phyloP scores from a whole-genome alignment of 805 yeast species.

The Lachancea meyersii region DNA sequence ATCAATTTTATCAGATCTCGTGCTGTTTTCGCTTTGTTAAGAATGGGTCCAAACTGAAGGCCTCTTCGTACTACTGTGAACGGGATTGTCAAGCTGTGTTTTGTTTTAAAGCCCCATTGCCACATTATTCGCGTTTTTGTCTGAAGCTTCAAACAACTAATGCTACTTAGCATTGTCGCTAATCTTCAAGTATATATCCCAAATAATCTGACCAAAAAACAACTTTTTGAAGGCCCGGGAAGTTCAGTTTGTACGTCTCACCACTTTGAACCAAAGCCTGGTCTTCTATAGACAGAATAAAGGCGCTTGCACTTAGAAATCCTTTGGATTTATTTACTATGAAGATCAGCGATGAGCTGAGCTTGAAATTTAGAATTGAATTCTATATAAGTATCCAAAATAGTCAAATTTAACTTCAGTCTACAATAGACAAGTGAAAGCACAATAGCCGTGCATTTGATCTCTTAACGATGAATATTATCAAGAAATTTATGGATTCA shows the following conservation, averaged over 20 bases:
- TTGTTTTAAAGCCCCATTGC: background rate
- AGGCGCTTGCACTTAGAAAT: no score
- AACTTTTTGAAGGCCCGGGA: no score
- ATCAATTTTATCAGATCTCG: constrained; percentile 16
- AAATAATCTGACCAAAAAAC: background rate
- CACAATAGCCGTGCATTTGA: no score
- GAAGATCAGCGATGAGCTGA: no score
- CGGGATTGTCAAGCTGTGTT: background rate
- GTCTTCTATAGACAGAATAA: no score
- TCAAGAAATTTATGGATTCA: constrained; percentile 56
- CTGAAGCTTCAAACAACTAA: background rate
- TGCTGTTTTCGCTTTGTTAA: constrained; percentile 11
- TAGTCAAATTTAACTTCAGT: no score
- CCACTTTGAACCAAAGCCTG: no score
- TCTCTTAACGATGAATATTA: constrained; percentile 66
- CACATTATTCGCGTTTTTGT: background rate
- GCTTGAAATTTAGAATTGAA: no score
- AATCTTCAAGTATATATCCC: background rate
- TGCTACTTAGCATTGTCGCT: background rate
- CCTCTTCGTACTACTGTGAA: background rate
- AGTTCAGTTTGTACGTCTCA: no score
- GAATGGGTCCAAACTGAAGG: background rate
- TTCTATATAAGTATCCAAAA: no score
- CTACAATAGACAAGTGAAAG: no score
- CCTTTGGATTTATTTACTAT: no score